Percentiles rank a stretch among this genome's conserved stretches.
Evolutionary conservation across 2,329 filamentous ascomycete species (phyloP).

Genomic region (Pochonia chlamydosporia): DNA sequence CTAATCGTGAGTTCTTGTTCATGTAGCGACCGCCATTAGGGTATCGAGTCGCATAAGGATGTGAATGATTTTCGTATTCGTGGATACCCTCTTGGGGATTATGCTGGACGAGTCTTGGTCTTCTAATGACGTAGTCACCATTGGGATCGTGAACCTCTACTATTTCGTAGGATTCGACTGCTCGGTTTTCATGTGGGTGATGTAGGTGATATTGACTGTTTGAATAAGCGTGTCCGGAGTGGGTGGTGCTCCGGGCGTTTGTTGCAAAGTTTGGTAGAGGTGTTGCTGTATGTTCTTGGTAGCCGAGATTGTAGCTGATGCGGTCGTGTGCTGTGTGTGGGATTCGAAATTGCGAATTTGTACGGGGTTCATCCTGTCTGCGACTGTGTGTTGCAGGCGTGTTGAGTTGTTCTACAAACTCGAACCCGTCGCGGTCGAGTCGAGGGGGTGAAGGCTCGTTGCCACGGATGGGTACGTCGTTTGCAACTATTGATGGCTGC

Average conservation of each 20-base stretch:
- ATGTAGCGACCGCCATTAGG: too few species aligned
- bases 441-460: background rate
- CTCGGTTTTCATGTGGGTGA: background rate
- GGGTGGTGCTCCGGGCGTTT: background rate
- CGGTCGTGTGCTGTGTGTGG: background rate
- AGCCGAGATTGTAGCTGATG: background rate
- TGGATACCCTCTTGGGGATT: background rate
- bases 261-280: background rate
- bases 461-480: constrained; percentile 4
- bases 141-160: constrained; percentile 38
- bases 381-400: background rate
- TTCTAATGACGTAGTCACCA: constrained; percentile 41
- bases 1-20: too few species aligned
- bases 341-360: background rate
- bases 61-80: constrained; percentile 16
- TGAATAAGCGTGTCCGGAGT: background rate
- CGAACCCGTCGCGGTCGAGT: background rate
- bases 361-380: background rate
- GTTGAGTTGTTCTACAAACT: background rate
- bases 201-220: background rate
- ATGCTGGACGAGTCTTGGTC: constrained; percentile 29
- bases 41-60: constrained; percentile 18
- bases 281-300: background rate
- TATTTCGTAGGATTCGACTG: constrained; percentile 35
- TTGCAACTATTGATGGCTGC: constrained; percentile 2